Base-by-base conservation (phyloP, 768 basidiomycete species). In the Podaxis pistillaris region DNA sequence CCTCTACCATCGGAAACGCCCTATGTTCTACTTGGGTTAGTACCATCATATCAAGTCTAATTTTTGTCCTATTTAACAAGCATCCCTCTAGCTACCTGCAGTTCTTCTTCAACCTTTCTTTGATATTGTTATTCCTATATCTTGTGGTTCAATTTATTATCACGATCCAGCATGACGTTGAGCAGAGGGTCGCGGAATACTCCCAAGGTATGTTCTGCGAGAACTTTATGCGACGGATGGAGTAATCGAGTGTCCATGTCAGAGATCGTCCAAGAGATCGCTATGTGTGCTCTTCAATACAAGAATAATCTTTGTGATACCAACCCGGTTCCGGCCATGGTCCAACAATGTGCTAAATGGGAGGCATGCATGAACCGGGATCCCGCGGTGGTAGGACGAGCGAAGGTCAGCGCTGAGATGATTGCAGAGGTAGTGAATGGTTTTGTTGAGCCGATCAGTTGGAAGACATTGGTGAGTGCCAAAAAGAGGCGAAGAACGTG, bases 371-470 rank as follows among this genome's bases (percentile, higher is more conserved):
- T 97, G 96, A 89, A 91, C 75, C 88, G 93, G 63, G 96, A 98
- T 79, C 94, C 96, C 59, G 87, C 88, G 19, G 87, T 89, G 44
- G 86, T 96, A 46, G 94, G 94, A 1, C 90, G 94, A 62, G 93
- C 94, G 63, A 88, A 86, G 68, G 90, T 99, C 66, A 88, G 91
- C 49, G 95, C 96, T 62, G 94, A 98, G 80, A 86, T 97, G 62
- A 89, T 98, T 74, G 96, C 94, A 57, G 96, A 97, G 71, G 91
- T 98, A 49, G 88, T 98, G 65, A 97, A 98, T 72, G 88, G 93
- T 1, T 99, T 99, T 71, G 92, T 98, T 13, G 96, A 99, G 71
- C 91, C 91, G 54, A 96, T 99, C 75, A 94, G 91, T 73, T 98
- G 95, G 94, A 97, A 96, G 78, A 95, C 95, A 12, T 77, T 98